These are phyloP conservation scores for Penicillium dipodomyicola DNA, from an alignment of 495 filamentous ascomycete genomes.

Conservation along the genomic window DNA sequence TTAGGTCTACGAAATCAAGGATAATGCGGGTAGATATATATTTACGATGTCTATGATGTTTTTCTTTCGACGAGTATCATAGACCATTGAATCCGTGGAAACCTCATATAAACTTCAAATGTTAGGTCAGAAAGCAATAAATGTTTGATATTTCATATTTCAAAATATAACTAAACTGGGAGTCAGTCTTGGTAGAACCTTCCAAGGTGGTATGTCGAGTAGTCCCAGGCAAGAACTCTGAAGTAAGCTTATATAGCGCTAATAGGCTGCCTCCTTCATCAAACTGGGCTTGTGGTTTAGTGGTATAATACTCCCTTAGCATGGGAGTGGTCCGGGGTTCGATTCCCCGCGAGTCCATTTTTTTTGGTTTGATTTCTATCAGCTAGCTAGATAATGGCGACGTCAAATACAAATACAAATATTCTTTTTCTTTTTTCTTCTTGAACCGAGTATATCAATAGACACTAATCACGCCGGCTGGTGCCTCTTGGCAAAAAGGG, in stretches of 20 bases:
- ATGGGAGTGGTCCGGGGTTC: slow-evolving; percentile 58
- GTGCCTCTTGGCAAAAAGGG: not conserved
- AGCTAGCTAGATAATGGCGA: too few species aligned
- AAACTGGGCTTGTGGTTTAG: slow-evolving; percentile 44
- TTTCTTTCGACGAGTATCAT: too few species aligned
- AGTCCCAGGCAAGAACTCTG: not conserved
- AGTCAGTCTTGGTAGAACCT: too few species aligned
- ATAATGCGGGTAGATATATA: not conserved
- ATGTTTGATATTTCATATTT: too few species aligned
- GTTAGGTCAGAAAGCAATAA: not conserved
- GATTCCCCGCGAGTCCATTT: slow-evolving; percentile 54
- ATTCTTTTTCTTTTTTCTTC: too few species aligned
- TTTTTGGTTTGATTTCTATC: slow-evolving; percentile 25
- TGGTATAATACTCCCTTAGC: slow-evolving; percentile 48
- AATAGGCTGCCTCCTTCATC: not conserved
- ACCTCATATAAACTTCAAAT: not conserved
- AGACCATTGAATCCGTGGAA: not conserved
- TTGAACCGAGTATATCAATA: too few species aligned
- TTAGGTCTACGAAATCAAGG: too few species aligned
- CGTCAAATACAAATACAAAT: too few species aligned
- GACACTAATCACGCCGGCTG: not conserved
- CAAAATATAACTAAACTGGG: too few species aligned
- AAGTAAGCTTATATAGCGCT: not conserved
- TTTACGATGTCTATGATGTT: not conserved
- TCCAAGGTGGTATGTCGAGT: too few species aligned